Evolutionary conservation across 2,329 filamentous ascomycete species (phyloP).

Genomic region (Neurospora crassa): DNA sequence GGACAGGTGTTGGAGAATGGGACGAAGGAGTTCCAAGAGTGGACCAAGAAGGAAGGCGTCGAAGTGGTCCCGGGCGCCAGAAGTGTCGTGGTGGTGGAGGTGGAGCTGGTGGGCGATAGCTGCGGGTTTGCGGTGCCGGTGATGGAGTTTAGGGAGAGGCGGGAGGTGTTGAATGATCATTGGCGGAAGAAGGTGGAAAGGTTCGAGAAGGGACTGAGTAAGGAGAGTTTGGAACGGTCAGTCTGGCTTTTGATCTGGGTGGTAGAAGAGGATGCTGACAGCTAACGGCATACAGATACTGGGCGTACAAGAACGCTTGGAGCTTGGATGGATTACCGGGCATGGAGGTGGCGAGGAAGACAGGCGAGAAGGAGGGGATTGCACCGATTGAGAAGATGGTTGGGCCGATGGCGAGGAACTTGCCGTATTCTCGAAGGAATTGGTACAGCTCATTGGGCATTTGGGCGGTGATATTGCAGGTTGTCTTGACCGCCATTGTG

Average conservation of each 20-base stretch:
- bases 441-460: neutral
- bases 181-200: conserved; percentile 22
- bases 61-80: conserved; percentile 22
- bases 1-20: conserved; percentile 27
- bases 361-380: conserved; percentile 22
- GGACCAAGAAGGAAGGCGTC: conserved; percentile 24
- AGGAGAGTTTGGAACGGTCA: conserved; percentile 24
- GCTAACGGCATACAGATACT: conserved; percentile 22
- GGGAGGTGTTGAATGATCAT: conserved; percentile 24
- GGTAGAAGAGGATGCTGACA: neutral
- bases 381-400: conserved; percentile 31
- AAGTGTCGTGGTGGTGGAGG: conserved; percentile 28
- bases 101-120: conserved; percentile 30
- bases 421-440: neutral
- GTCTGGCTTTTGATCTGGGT: too few relatives aligned
- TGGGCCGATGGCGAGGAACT: conserved; percentile 19
- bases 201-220: conserved; percentile 23
- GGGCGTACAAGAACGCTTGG: conserved; percentile 30
- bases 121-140: conserved; percentile 32
- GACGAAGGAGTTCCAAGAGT: conserved; percentile 22
- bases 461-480: neutral
- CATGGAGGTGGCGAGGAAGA: conserved; percentile 24
- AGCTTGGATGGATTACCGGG: conserved; percentile 31
- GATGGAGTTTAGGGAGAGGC: conserved; percentile 29
- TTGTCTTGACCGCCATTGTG: neutral